Evolutionary conservation across 2,329 filamentous ascomycete genomes (phyloP), one percentile per base, ranked within the genome.

Genomic region (Aspergillus flavus): DNA sequence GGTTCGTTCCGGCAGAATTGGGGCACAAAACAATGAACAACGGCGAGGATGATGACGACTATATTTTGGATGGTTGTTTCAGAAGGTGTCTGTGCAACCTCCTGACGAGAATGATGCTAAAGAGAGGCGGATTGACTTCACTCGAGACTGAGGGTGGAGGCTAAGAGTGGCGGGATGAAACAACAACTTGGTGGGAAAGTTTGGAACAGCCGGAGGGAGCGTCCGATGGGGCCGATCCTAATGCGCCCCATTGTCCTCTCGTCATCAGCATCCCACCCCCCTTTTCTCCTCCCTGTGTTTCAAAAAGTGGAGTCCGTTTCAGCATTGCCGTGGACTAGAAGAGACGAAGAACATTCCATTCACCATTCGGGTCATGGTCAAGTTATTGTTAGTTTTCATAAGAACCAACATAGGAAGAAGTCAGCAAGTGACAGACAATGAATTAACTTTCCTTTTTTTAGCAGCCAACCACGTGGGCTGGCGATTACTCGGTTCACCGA

Each of bases 111-210:
- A 28, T 34, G 26, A 36, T 43, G 61, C 53, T 45, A 45, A 56
- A 26, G 43, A 64, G 59, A n/a, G 28, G 36, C 45, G 30, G 58
- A 61, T 56, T 39, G 62, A 59, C 57, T 64, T 58, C 3, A 39
- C 32, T 57, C 26, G 58, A 56, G 41, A 32, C 56, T 34, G 48
- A 61, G 59, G 46, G 28, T 12, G 28, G 60, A 55, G 43, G 53
- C 48, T 46, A 50, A 59, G 58, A 53, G 62, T 62, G 65, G 67
- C 67, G 64, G 65, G 61, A 58, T 64, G 62, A 69, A 67, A 66
- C 65, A 62, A 54, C 41, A 58, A 41, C 61, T 28, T 30, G 52
- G 26, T 30, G 30, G 54, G 30, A 57, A 57, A 56, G 43, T 14
- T 21, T 26, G 59, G 41, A 50, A 45, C 34, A 41, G 46, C 23